Percentiles rank a stretch among this genome's conserved stretches.
Conservation (phyloP, 257 asterid genomes). For the Leonotis leonurus region DNA sequence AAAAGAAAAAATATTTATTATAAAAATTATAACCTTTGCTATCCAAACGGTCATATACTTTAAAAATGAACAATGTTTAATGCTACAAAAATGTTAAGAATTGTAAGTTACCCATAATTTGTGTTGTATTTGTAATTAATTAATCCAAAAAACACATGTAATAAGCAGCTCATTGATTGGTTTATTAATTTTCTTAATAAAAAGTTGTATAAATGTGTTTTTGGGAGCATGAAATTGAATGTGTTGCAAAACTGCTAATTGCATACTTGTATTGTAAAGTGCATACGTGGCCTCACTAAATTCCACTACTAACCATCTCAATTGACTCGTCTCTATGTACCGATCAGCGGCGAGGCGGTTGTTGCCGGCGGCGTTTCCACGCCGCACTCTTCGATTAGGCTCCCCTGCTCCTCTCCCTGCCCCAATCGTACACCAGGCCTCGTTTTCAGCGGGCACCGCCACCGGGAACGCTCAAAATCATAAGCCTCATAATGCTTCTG, state of each 20-base stretch:
- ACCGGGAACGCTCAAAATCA: constrained; percentile 30
- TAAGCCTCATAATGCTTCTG: constrained; percentile 23
- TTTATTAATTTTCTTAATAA: too few species aligned
- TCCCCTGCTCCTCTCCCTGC: constrained; percentile 16
- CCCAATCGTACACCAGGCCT: constrained; percentile 6
- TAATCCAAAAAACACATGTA: neutral
- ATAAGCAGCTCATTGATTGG: too few species aligned
- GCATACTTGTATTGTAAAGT: neutral
- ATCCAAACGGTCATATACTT: too few species aligned
- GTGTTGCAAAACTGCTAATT: too few species aligned
- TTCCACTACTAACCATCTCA: neutral
- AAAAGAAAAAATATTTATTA: too few species aligned
- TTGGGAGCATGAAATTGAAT: too few species aligned
- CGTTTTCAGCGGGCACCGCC: constrained; percentile 37
- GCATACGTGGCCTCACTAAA: constrained; percentile 14
- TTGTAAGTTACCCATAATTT: neutral
- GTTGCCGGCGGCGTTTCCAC: constrained; percentile 25
- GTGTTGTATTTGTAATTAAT: neutral
- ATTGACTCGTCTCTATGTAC: constrained; percentile 41
- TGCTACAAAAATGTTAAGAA: too few species aligned
- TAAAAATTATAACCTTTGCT: too few species aligned
- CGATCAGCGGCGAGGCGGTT: constrained; percentile 59
- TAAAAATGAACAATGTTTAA: too few species aligned
- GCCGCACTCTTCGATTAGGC: neutral
- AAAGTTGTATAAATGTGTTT: too few species aligned